Conservation (phyloP, 2,329 filamentous ascomycete species). For the Microdochium paspali region DNA sequence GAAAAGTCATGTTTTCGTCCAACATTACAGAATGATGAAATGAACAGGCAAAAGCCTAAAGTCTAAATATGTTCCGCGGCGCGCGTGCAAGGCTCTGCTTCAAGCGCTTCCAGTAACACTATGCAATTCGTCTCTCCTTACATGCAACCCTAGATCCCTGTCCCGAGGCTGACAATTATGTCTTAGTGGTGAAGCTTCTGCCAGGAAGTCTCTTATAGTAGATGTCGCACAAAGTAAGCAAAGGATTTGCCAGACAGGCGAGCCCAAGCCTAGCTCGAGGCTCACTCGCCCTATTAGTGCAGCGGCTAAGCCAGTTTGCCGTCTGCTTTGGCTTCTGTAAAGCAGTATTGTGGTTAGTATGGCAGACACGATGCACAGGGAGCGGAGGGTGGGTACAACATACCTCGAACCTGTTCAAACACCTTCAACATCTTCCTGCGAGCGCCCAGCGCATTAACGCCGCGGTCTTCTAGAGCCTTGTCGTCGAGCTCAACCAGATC, state of each 20-base stretch:
- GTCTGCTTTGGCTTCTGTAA: slow-evolving; percentile 59
- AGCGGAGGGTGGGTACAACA: slow-evolving; percentile 10
- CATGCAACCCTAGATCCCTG: slow-evolving; percentile 4
- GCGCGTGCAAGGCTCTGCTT: neutral
- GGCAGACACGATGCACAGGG: neutral
- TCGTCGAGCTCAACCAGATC: slow-evolving; percentile 89
- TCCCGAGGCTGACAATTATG: slow-evolving; percentile 1
- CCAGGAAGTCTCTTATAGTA: neutral
- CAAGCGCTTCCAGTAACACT: neutral
- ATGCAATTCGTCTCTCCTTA: slow-evolving; percentile 2
- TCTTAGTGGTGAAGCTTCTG: neutral
- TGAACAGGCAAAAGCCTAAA: neutral
- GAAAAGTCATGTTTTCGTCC: neutral
- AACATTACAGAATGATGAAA: neutral
- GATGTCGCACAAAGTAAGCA: neutral
- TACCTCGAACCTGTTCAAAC: slow-evolving; percentile 88
- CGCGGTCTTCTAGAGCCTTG: slow-evolving; percentile 81
- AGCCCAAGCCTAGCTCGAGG: neutral
- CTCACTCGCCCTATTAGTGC: slow-evolving; percentile 6
- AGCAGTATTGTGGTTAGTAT: slow-evolving; percentile 15
- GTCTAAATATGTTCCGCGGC: neutral
- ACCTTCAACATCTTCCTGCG: slow-evolving; percentile 98
- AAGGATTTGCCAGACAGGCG: neutral
- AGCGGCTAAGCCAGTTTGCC: slow-evolving; percentile 50
- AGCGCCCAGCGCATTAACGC: slow-evolving; percentile 90